Evolutionary conservation across 2,329 filamentous ascomycete genomes (phyloP), one percentile per base, ranked within the genome.

Genomic region (Phialophora verrucosa): DNA sequence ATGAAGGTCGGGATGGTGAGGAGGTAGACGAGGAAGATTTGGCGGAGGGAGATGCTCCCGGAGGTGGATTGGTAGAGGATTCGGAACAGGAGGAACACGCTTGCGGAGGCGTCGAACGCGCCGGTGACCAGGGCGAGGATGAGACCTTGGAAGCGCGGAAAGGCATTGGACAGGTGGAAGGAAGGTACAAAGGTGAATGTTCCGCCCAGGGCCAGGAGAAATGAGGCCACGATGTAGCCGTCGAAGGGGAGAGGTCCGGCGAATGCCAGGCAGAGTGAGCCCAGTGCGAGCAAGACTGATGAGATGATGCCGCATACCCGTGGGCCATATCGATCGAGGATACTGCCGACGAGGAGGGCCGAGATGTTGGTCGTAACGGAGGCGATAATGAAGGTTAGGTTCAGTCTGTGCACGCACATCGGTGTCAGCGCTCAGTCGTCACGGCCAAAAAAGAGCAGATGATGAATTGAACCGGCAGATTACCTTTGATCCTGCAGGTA

Each of bases 361-460:
- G 89, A 91, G 20, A 96, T 89, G 73, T 97, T 97, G 53, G 93
- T 95, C 10, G 87, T 90, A 2, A 96, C 93, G 27, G 92, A 93
- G 29, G 93, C 92, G 44, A 93, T 85, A 10, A 92, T 95, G 82
- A 97, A 97, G 90, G 96, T 96, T 73, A 96, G 81, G 75, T 97
- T 97, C 65, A 97, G 84, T 69, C 79, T 80, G 63, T 42, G 31
- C 14, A 27, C 44, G 32, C 23, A 4, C n/a, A 20, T n/a, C 17
- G 14, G 14, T 11, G 50, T 47, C 54, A n/a, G 38, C 4, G 17
- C 1, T n/a, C 17, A 44, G 17, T n/a, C 5, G 17, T n/a, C 38
- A n/a, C 17, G 38, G 38, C 38, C 38, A n/a, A 44, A 4, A 4
- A 8, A 11, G 38, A 4, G 17, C 5, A 23, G 35, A 10, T 31